These are phyloP conservation scores for Bombardia bombarda DNA, from an alignment of 495 filamentous ascomycete species.

Conservation along the genomic window DNA sequence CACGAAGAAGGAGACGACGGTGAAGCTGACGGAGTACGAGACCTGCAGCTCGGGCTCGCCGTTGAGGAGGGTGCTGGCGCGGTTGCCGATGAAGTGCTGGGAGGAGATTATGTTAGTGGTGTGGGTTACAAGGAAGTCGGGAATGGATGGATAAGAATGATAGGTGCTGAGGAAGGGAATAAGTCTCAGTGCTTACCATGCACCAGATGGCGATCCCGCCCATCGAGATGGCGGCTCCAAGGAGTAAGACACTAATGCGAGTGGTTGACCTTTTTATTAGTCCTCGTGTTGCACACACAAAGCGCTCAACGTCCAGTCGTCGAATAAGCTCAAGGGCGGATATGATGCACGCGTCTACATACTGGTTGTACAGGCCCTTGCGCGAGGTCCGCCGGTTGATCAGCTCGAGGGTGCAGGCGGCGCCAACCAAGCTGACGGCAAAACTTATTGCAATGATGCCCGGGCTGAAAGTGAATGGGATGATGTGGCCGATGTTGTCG, in stretches of 20 bases:
- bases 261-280: too few species aligned
- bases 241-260: constrained; percentile 54
- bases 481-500: constrained; percentile 28
- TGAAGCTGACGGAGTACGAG: constrained; percentile 63
- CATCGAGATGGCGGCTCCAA: constrained; percentile 66
- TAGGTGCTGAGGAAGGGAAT: neutral
- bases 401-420: constrained; percentile 71
- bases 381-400: constrained; percentile 66
- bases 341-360: too few species aligned
- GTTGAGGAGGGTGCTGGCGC: constrained; percentile 61
- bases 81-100: constrained; percentile 77
- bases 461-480: constrained; percentile 48
- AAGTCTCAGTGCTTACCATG: constrained; percentile 29
- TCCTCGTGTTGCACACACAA: too few species aligned
- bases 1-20: constrained; percentile 70
- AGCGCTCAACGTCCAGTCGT: too few species aligned
- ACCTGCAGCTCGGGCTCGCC: constrained; percentile 58
- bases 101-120: too few species aligned
- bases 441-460: constrained; percentile 69
- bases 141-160: too few species aligned
- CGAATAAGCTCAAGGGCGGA: too few species aligned
- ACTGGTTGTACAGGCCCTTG: constrained; percentile 66
- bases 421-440: constrained; percentile 68
- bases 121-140: too few species aligned
- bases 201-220: constrained; percentile 71